Percentiles rank a stretch among this genome's conserved stretches.
Evolutionary conservation across 2,329 filamentous ascomycete genomes (phyloP).

Genomic region (Podosphaera leucotricha): DNA sequence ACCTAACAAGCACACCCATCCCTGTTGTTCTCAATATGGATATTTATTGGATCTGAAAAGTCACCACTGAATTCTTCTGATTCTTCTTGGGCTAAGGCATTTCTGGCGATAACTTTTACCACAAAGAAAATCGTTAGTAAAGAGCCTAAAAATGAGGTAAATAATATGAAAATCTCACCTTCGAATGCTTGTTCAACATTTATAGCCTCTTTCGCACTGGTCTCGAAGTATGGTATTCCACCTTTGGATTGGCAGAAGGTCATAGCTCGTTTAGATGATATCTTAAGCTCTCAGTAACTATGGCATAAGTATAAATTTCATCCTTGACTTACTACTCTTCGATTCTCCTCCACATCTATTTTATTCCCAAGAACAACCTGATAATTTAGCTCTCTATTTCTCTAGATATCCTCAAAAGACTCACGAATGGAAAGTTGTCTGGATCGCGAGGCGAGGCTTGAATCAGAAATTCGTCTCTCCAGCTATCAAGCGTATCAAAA

Average conservation of each 20-base stretch:
- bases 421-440: slow-evolving; percentile 90
- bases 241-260: slow-evolving; percentile 96
- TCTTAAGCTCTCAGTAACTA: slow-evolving; percentile 24
- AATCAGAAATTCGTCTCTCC: slow-evolving; percentile 94
- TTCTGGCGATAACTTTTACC: slow-evolving; percentile 66
- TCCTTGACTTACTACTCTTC: slow-evolving; percentile 46
- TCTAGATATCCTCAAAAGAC: slow-evolving; percentile 15
- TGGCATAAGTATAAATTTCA: not conserved
- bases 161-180: slow-evolving; percentile 18
- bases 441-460: slow-evolving; percentile 92
- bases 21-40: slow-evolving; percentile 82
- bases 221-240: slow-evolving; percentile 96
- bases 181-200: slow-evolving; percentile 81
- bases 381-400: slow-evolving; percentile 1
- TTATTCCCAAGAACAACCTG: slow-evolving; percentile 95
- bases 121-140: slow-evolving; percentile 1
- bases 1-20: slow-evolving; percentile 78
- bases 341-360: slow-evolving; percentile 95
- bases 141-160: not conserved
- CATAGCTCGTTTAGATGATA: slow-evolving; percentile 87
- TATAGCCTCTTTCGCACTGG: slow-evolving; percentile 92
- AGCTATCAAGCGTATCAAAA: slow-evolving; percentile 94
- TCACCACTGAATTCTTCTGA: slow-evolving; percentile 94
- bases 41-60: slow-evolving; percentile 95
- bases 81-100: slow-evolving; percentile 88